Evolutionary conservation across 257 asterid genomes (phyloP).

Genomic region (Ocimum tenuiflorum): DNA sequence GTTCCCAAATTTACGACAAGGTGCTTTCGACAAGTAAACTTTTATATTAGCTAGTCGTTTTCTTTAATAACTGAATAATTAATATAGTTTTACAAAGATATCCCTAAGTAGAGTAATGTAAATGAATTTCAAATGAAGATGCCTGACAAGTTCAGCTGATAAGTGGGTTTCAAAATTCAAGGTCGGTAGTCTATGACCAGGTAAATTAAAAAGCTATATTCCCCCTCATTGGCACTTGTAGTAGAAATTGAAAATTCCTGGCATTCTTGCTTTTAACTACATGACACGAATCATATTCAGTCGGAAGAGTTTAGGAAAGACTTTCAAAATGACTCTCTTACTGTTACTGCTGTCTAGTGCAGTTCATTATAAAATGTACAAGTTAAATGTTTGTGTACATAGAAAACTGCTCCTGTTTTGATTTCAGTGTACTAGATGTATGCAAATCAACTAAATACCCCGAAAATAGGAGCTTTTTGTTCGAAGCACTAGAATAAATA

Average conservation of each 20-base stretch:
- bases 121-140: neutral
- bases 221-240: conserved; percentile 1
- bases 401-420: neutral
- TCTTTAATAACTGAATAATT: neutral
- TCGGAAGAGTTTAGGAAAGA: too few relatives aligned
- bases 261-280: neutral
- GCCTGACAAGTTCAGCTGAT: neutral
- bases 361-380: neutral
- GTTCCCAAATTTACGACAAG: neutral
- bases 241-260: neutral
- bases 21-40: neutral
- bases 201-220: neutral
- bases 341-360: neutral
- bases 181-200: neutral
- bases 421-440: neutral
- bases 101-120: neutral
- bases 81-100: neutral
- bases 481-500: neutral
- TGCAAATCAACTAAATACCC: too few relatives aligned
- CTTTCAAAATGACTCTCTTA: too few relatives aligned
- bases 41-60: neutral
- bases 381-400: too few relatives aligned
- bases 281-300: too few relatives aligned
- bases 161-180: neutral
- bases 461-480: neutral